These are phyloP conservation scores for Parachaetomium inaequale DNA, from an alignment of 495 filamentous ascomycete species.

Conservation along the genomic window DNA sequence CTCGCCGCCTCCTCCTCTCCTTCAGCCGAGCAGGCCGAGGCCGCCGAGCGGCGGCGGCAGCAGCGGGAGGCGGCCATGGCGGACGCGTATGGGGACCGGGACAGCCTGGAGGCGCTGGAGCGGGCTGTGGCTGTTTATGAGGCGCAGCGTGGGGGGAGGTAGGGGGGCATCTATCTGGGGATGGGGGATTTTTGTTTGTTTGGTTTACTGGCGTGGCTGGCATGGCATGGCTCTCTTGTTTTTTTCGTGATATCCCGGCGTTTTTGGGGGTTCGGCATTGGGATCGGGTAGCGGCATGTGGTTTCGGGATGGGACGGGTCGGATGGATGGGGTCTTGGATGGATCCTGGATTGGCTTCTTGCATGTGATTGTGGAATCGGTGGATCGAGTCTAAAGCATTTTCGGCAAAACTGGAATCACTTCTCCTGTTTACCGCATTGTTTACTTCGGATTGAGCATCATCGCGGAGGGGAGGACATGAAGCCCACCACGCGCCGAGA, in stretches of 20 bases:
- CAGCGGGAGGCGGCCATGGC: conserved; percentile 33
- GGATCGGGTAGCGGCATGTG: not conserved
- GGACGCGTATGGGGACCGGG: conserved; percentile 60
- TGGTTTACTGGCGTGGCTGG: not conserved
- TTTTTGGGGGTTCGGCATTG: conserved; percentile 1
- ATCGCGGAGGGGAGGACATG: no score
- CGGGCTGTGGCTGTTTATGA: conserved; percentile 56
- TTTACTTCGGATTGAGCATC: no score
- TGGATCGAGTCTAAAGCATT: not conserved
- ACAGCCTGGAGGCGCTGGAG: conserved; percentile 54
- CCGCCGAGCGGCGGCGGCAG: conserved; percentile 26
- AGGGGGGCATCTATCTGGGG: conserved; percentile 1
- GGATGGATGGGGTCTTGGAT: not conserved
- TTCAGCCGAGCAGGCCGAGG: conserved; percentile 19
- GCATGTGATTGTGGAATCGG: not conserved
- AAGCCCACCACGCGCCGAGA: no score
- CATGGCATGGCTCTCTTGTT: not conserved
- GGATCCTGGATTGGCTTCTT: not conserved
- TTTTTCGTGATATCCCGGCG: conserved; percentile 7
- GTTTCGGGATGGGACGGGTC: not conserved
- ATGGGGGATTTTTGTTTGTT: not conserved
- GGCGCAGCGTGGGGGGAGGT: conserved; percentile 28
- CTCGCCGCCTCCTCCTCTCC: conserved; percentile 12
- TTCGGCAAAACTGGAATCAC: not conserved
- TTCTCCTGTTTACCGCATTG: not conserved